Evolutionary conservation across 306 rosid species (phyloP).

Genomic region (Biancaea sappan): DNA sequence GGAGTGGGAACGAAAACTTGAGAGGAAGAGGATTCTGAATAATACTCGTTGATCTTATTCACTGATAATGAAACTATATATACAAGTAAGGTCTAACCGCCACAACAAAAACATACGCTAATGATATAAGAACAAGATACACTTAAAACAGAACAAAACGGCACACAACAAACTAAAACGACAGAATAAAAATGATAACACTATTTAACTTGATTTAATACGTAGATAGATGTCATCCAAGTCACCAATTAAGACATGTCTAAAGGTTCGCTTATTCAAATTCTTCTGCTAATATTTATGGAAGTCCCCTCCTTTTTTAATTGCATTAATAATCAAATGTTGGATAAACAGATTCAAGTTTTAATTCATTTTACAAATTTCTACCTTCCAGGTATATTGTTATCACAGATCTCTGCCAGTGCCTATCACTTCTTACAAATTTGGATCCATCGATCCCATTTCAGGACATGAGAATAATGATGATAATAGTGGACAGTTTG

Average conservation of each 20-base stretch:
- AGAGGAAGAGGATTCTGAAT: too few species aligned
- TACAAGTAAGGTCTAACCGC: too few species aligned
- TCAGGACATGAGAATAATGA: slow-evolving; percentile 48
- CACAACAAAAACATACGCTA: too few species aligned
- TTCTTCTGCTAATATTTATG: slow-evolving; percentile 14
- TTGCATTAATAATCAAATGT: slow-evolving; percentile 1
- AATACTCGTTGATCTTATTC: too few species aligned
- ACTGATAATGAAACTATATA: too few species aligned
- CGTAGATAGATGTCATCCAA: background rate
- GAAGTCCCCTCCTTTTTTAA: slow-evolving; percentile 3
- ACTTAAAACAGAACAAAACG: too few species aligned
- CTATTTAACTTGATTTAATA: background rate
- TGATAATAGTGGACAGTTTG: slow-evolving; percentile 55
- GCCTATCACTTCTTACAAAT: slow-evolving; percentile 62
- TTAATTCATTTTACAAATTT: slow-evolving; percentile 27
- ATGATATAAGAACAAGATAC: too few species aligned
- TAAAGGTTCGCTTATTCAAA: background rate
- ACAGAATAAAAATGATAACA: too few species aligned
- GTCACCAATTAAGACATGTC: background rate
- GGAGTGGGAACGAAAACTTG: too few species aligned
- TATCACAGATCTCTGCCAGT: slow-evolving; percentile 66
- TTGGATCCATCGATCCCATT: slow-evolving; percentile 55
- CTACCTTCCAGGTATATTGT: slow-evolving; percentile 59
- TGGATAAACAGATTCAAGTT: slow-evolving; percentile 12
- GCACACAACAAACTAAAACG: too few species aligned